Evolutionary conservation across 768 basidiomycete species (phyloP).

Genomic region (Pulveroboletus sp.): DNA sequence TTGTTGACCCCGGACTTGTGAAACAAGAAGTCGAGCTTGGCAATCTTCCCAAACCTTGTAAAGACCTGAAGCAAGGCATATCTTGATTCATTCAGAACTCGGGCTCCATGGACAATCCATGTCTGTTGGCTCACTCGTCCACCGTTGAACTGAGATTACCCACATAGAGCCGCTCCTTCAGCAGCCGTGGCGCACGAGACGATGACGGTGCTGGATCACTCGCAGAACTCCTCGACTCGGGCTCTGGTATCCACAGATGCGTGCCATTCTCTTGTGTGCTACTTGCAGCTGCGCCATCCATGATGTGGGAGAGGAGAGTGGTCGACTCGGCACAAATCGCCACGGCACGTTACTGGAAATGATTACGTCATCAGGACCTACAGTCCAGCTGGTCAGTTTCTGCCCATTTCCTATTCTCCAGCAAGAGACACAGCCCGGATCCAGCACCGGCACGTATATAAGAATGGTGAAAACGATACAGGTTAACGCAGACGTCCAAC

Average conservation of each 20-base stretch:
- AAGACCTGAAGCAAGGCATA: constrained; percentile 87
- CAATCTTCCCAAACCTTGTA: constrained; percentile 86
- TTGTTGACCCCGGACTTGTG: constrained; percentile 87
- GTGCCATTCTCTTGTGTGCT: constrained; percentile 7
- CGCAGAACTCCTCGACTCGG: constrained; percentile 16
- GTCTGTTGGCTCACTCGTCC: constrained; percentile 60
- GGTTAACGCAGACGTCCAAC: no score
- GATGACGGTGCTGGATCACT: constrained; percentile 20
- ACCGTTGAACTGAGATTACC: constrained; percentile 85
- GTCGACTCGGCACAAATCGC: neutral
- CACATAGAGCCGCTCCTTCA: constrained; percentile 80
- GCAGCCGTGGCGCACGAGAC: constrained; percentile 26
- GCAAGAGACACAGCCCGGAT: no score
- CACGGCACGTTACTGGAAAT: neutral
- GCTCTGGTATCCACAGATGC: constrained; percentile 32
- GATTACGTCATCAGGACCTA: constrained; percentile 18
- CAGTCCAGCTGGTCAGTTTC: no score
- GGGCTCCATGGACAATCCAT: neutral
- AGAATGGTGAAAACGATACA: no score
- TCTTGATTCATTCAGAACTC: constrained; percentile 38
- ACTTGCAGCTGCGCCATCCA: constrained; percentile 4
- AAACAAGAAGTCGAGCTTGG: constrained; percentile 91
- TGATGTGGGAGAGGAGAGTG: constrained; percentile 1
- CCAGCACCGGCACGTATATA: no score
- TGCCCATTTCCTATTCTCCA: no score